phyloP scores from a whole-genome alignment of 2,329 filamentous ascomycete genomes.

The Colletotrichum brevisporum region DNA sequence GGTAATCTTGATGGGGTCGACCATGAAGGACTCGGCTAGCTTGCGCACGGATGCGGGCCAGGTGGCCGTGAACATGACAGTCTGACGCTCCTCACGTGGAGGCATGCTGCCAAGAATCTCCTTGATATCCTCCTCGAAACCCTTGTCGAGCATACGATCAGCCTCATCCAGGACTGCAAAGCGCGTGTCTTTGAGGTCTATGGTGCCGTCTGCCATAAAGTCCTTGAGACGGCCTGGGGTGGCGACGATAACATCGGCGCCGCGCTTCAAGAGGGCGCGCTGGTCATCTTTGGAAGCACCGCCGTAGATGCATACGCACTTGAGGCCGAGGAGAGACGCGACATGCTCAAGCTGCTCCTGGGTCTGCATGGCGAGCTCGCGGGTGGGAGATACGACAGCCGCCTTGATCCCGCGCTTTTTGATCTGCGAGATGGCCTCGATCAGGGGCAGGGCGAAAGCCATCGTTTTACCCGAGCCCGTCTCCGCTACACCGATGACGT shows the following conservation, averaged over 20 bases:
- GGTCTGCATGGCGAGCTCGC: conserved; percentile 96
- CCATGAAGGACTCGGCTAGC: conserved; percentile 91
- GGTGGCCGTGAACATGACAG: conserved; percentile 99
- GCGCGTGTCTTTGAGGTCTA: conserved; percentile 79
- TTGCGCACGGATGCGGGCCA: conserved; percentile 92
- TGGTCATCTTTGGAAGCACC: conserved; percentile 95
- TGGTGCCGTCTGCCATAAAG: conserved; percentile 86
- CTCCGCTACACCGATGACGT: conserved; percentile 95
- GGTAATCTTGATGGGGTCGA: conserved; percentile 85
- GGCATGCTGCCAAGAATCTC: conserved; percentile 82
- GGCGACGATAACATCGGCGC: conserved; percentile 86
- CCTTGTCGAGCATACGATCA: conserved; percentile 98
- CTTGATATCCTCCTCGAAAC: conserved; percentile 96
- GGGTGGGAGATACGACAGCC: conserved; percentile 92
- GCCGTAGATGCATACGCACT: conserved; percentile 90
- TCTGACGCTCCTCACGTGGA: conserved; percentile 80
- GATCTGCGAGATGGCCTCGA: conserved; percentile 64
- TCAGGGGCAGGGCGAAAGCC: conserved; percentile 87
- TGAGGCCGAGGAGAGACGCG: conserved; percentile 76
- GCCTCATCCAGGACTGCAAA: conserved; percentile 97
- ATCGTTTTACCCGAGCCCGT: conserved; percentile 95
- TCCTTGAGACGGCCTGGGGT: conserved; percentile 97
- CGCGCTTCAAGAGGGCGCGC: conserved; percentile 73
- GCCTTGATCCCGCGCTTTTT: conserved; percentile 70
- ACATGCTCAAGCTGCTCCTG: conserved; percentile 86